Percentiles rank a stretch among this genome's conserved stretches.
Evolutionary conservation across 257 asterid genomes (phyloP).

Genomic region (Solanum piurae): DNA sequence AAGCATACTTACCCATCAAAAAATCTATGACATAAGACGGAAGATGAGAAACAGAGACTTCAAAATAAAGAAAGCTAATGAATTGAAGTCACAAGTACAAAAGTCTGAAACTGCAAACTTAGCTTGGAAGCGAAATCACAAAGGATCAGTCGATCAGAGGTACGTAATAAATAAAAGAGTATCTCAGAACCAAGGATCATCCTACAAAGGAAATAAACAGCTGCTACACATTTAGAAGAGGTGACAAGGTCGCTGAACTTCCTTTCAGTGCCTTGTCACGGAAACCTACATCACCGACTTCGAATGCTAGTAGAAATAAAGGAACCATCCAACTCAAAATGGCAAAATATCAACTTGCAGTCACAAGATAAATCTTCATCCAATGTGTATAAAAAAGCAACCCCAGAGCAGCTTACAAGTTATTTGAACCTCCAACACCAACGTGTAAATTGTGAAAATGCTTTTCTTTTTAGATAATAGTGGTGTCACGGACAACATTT

Average conservation of each 20-base stretch:
- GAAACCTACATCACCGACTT: not conserved
- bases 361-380: not conserved
- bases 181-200: not conserved
- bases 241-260: not conserved
- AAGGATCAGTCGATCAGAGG: not conserved
- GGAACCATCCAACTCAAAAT: not conserved
- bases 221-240: not conserved
- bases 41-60: not conserved
- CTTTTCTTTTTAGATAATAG: not conserved
- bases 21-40: not conserved
- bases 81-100: not conserved
- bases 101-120: not conserved
- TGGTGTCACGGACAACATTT: not conserved
- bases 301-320: not conserved
- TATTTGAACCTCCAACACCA: not conserved
- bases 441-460: not conserved
- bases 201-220: not conserved
- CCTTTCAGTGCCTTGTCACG: not conserved
- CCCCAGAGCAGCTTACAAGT: not conserved
- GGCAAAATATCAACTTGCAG: not conserved
- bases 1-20: not conserved
- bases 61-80: not conserved
- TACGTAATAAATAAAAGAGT: not conserved
- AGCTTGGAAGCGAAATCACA: not conserved
- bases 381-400: not conserved